phyloP scores from a whole-genome alignment of 2,329 filamentous ascomycete species.

The Fonsecaea nubica region DNA sequence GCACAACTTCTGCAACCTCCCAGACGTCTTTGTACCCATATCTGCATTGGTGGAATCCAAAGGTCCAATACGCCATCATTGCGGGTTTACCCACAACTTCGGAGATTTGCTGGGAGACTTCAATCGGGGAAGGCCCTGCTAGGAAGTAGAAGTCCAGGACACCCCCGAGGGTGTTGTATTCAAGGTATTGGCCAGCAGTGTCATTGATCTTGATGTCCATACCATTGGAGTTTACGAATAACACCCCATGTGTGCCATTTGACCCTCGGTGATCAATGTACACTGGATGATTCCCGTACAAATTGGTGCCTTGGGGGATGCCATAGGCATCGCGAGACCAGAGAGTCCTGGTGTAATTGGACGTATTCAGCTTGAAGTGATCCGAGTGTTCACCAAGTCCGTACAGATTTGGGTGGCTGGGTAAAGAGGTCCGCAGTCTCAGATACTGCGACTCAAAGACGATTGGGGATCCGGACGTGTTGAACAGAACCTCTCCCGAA shows the following conservation, averaged over 20 bases:
- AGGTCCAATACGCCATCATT: constrained; percentile 70
- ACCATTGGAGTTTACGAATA: constrained; percentile 74
- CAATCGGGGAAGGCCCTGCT: constrained; percentile 63
- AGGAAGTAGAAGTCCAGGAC: constrained; percentile 75
- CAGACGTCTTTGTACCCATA: constrained; percentile 65
- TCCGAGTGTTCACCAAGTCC: constrained; percentile 81
- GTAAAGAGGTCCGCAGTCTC: constrained; percentile 72
- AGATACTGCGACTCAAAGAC: constrained; percentile 82
- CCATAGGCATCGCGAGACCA: constrained; percentile 72
- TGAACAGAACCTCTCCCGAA: constrained; percentile 61
- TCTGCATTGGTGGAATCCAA: constrained; percentile 68
- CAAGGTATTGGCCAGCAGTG: constrained; percentile 69
- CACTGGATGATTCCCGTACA: constrained; percentile 77
- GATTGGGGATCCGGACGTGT: constrained; percentile 70
- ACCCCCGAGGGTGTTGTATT: constrained; percentile 80
- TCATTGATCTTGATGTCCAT: constrained; percentile 80
- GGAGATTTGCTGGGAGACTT: constrained; percentile 66
- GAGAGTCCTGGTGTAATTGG: constrained; percentile 72
- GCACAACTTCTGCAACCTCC: constrained; percentile 52
- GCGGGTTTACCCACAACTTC: constrained; percentile 63
- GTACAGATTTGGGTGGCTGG: constrained; percentile 73
- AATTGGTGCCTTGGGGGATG: constrained; percentile 66
- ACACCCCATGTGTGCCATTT: constrained; percentile 67
- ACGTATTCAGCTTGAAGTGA: constrained; percentile 70
- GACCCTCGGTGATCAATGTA: constrained; percentile 74